Conservation (phyloP, 192 early-diverging fungal species). For the Chytriomyces sp. region DNA sequence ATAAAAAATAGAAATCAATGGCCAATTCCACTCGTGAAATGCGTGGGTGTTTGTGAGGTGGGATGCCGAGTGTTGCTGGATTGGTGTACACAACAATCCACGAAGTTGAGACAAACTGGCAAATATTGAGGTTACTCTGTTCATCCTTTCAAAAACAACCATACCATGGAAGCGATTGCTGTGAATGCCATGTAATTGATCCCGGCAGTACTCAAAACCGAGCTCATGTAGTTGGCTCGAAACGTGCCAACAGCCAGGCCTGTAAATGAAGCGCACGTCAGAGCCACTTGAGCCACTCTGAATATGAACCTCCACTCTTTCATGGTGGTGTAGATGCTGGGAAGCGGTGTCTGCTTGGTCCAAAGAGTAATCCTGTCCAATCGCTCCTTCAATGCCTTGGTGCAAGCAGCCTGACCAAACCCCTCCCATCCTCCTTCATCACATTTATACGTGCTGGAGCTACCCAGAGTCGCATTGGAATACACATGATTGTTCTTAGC, state of each 20-base stretch:
- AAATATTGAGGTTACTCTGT: background rate
- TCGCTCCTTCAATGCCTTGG: background rate
- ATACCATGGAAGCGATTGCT: constrained; percentile 35
- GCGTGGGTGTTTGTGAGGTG: constrained; percentile 49
- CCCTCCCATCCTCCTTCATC: constrained; percentile 6
- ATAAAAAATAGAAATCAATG: constrained; percentile 41
- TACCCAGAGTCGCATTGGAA: constrained; percentile 9
- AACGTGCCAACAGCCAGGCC: constrained; percentile 45
- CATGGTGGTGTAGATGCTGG: constrained; percentile 5
- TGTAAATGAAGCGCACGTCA: constrained; percentile 31
- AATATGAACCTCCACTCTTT: constrained; percentile 22
- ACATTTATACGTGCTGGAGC: constrained; percentile 10
- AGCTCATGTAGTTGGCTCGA: constrained; percentile 46
- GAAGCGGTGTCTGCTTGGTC: constrained; percentile 30
- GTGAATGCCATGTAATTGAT: constrained; percentile 51
- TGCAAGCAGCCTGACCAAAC: background rate
- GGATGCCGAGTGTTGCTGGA: constrained; percentile 46
- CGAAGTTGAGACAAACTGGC: constrained; percentile 50
- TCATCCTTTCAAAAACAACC: background rate
- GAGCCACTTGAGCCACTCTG: constrained; percentile 18
- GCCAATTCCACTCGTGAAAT: constrained; percentile 48
- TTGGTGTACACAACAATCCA: constrained; percentile 52
- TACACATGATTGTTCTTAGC: background rate
- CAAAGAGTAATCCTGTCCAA: constrained; percentile 14
- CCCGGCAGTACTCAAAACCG: constrained; percentile 44